Evolutionary conservation across 208 protist genomes (phyloP), one percentile per base, ranked within the genome.

Genomic region (Leishmania aethiopica): DNA sequence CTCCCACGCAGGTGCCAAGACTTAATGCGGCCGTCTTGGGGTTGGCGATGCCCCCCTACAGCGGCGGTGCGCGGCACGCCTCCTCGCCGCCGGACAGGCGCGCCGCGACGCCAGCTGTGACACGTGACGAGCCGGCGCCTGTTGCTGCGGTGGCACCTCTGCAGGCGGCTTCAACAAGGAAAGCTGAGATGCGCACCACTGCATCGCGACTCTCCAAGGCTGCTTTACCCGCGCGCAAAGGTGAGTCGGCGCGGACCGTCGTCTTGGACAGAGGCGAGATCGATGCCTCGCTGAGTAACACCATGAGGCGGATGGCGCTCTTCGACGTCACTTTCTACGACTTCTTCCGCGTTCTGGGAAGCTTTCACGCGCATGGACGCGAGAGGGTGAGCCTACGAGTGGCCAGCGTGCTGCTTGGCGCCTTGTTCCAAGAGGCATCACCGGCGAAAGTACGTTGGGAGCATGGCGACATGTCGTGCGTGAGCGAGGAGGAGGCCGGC

Each of bases 291-390:
- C 70, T 85, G 40, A 51, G 45, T 2, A 6, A 37, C 69, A 66
- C 57, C 57, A 59, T 85, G 1, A 74, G n/a, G 8, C 47, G 64
- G 11, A 79, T 11, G 13, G 71, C 74, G 7, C 42, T 75, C 7
- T 82, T 86, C 47, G 57, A 55, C 7, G 4, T 77, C 4, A 45
- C 55, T 1, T 77, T 82, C 51, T 81, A 82, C 71, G 86, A 89
- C 71, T 89, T 84, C 70, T 89, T 84, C 42, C 66, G 75, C 42
- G 49, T 66, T 1, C 76, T 89, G 7, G 86, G 86, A 53, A 84
- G 81, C 28, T 57, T 53, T 47, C 6, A 77, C 11, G 51, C 49
- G 1, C 40, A 49, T 1, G 80, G 70, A 35, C 6, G 17, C 62
- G 75, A 85, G 53, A n/a, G 57, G 49, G 45, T 85, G 8, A 74